Evolutionary conservation across 208 protist genomes (phyloP), one percentile per base, ranked within the genome.

Genomic region (Endotrypanum monterogeii): DNA sequence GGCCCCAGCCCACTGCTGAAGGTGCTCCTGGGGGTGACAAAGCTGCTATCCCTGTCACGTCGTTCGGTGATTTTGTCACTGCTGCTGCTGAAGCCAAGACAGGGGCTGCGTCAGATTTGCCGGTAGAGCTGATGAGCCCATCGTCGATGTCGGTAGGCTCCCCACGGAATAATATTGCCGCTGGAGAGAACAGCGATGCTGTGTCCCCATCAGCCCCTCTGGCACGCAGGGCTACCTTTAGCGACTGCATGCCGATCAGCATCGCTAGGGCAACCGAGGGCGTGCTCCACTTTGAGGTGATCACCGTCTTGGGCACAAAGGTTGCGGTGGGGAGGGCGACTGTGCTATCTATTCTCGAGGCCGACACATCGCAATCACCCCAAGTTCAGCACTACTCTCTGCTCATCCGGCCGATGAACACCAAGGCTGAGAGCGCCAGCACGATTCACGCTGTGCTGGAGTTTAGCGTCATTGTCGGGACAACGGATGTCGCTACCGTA

Each of bases 381-480:
- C 39, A 62, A 1, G 76, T 85, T 35, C 81, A 76, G 68, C 81
- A 85, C 81, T 85, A 79, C 73, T 76, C 69, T 37, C 41, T 82
- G 41, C 28, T 82, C 18, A 35, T 85, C 39, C 71, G 69, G 2
- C 76, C 81, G 6, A 48, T 20, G 5, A 63, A 62, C 35, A 50
- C 37, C 6, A 75, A 77, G 39, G 61, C 54, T 44, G 63, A 76
- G 32, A 58, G 65, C 35, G 74, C 65, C 46, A 76, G 41, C 8
- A 80, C 81, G 18, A 65, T 86, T 41, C 71, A 86, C 73, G 84
- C 67, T 23, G 75, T 86, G 23, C 62, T 89, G 30, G 81, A 89
- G 73, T 71, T 89, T 41, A 80, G 76, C 56, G 70, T 80, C n/a
- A 70, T 80, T n/a, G 56, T 74, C 5, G 76, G 69, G 8, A 61